A percentile compares a stretch with the other conserved stretches of the same genome.
Evolutionary conservation across 805 yeast species (phyloP).

Genomic region (Candida vaughaniae): DNA sequence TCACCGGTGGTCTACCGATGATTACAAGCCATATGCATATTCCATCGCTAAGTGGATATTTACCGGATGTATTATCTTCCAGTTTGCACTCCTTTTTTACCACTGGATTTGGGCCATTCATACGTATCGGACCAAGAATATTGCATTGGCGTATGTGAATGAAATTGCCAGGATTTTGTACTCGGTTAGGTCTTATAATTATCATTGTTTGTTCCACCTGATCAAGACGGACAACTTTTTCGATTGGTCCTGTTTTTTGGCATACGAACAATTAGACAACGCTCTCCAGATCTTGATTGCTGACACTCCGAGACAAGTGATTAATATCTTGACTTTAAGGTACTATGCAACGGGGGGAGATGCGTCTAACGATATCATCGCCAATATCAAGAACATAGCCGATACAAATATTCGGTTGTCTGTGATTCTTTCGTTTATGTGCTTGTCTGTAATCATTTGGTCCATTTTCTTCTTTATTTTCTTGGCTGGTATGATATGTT

Average conservation of each 20-base stretch:
- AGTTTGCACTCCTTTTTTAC: conserved; percentile 56
- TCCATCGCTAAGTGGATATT: conserved; percentile 67
- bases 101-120: conserved; percentile 58
- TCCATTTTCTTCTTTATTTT: conserved; percentile 60
- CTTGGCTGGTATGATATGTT: conserved; percentile 50
- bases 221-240: conserved; percentile 61
- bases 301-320: conserved; percentile 84
- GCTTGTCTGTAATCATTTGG: conserved; percentile 74
- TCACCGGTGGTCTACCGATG: conserved; percentile 62
- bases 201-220: conserved; percentile 70
- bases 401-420: conserved; percentile 61
- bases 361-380: conserved; percentile 39
- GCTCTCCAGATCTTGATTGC: conserved; percentile 65
- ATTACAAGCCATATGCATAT: conserved; percentile 46
- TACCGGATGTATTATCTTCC: conserved; percentile 75
- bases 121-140: conserved; percentile 58
- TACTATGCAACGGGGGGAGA: conserved; percentile 51
- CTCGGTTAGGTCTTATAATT: conserved; percentile 55
- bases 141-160: conserved; percentile 70
- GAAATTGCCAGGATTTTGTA: conserved; percentile 58
- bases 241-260: conserved; percentile 67
- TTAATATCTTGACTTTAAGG: conserved; percentile 69
- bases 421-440: conserved; percentile 71
- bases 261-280: conserved; percentile 63
- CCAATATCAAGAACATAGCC: conserved; percentile 58